Evolutionary conservation across 352 stramenopile genomes (phyloP), one percentile per base, ranked within the genome.

Genomic region (Phytopythium delawarense): DNA sequence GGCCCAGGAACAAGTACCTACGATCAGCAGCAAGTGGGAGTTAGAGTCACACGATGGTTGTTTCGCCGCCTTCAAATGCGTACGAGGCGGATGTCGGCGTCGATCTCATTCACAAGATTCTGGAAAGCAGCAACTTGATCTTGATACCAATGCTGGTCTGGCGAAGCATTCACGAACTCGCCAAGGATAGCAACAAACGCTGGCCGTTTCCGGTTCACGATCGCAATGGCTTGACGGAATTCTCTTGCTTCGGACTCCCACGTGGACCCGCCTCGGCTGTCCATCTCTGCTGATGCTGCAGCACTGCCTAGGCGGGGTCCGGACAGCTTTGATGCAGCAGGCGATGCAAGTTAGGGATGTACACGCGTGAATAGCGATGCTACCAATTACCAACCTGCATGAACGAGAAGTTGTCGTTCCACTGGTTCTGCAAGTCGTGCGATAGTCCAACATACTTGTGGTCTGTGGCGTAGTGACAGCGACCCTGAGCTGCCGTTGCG

Each of bases 391-490:
- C 21, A 64, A 89, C 81, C 76, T 82, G 71, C 57, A 91, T 79
- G 67, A 92, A 93, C 8, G 65, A 71, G 62, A 91, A 92, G 9
- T 61, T 67, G 13, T 88, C 67, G 18, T 57, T 76, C 82, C 84
- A 95, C 51, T 90, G 67, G 63, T 92, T 92, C 71, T 95, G 87
- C 13, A 91, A 57, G 2, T 81, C 73, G 52, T 93, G 84, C 1
- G 74, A 85, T 37, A 82, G 74, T 4, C 87, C 87, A 34, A 88
- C 52, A 45, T 88, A 95, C 13, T 70, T 71, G 52, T 71, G 69
- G 37, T 87, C 72, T 7, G 65, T 65, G 0, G 84, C 87, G 46
- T 86, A 88, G 23, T 71, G 59, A 59, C 87, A 93, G 23, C 87
- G 72, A 32, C 87, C 87, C 16, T 39, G 63, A 25, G 61, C 75